Percentiles rank a stretch among this genome's conserved stretches.
These are phyloP conservation scores for Candida parachauliodes DNA, from an alignment of 805 yeast genomes.

Conservation along the genomic window DNA sequence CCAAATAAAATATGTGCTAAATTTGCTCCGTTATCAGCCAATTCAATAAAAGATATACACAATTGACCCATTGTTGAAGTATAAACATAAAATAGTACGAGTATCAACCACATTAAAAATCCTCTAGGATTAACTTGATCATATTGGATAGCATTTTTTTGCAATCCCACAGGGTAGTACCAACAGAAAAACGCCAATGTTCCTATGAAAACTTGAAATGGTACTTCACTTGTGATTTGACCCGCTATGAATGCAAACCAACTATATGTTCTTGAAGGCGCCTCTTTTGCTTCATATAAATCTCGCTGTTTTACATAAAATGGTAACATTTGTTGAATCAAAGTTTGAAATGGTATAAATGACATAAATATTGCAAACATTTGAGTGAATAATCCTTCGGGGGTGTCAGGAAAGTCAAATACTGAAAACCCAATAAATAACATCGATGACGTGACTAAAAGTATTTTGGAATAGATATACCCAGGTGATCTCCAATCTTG, in stretches of 20 bases:
- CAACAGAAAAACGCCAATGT: slow-evolving; percentile 36
- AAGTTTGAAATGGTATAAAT: slow-evolving; percentile 33
- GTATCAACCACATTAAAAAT: background rate
- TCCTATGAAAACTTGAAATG: slow-evolving; percentile 45
- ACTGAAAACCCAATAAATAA: slow-evolving; percentile 71
- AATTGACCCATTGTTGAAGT: slow-evolving; percentile 54
- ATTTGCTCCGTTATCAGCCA: slow-evolving; percentile 55
- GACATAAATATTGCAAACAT: slow-evolving; percentile 48
- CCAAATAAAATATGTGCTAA: slow-evolving; percentile 52
- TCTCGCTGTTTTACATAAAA: slow-evolving; percentile 39
- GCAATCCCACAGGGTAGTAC: slow-evolving; percentile 59
- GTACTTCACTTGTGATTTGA: slow-evolving; percentile 43
- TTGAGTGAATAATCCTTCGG: slow-evolving; percentile 64
- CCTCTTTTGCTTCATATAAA: slow-evolving; percentile 38
- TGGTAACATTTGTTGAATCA: slow-evolving; percentile 38
- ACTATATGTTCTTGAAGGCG: slow-evolving; percentile 40
- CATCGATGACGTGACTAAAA: slow-evolving; percentile 51
- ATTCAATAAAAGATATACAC: slow-evolving; percentile 21
- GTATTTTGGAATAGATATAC: slow-evolving; percentile 59
- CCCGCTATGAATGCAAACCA: slow-evolving; percentile 40
- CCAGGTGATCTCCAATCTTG: slow-evolving; percentile 55
- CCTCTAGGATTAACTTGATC: slow-evolving; percentile 20
- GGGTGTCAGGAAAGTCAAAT: slow-evolving; percentile 58
- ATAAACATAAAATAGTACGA: background rate
- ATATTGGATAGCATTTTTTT: slow-evolving; percentile 50